Conservation (phyloP, 1,139 yeast species). For the Blastobotrys persicus region DNA sequence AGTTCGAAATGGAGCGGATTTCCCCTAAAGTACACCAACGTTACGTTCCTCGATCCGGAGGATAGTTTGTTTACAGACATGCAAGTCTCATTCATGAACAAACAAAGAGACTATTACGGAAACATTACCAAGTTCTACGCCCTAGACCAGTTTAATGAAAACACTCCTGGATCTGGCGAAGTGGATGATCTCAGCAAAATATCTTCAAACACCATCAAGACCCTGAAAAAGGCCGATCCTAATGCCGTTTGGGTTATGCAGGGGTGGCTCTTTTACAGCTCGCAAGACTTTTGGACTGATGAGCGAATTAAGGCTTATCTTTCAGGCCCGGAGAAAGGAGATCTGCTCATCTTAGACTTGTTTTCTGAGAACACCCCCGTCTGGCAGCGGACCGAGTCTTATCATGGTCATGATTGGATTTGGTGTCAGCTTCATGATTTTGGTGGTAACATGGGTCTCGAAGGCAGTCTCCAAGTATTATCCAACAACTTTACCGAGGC, state of each 20-base stretch:
- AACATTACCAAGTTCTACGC: constrained; percentile 18
- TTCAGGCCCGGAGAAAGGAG: constrained; percentile 19
- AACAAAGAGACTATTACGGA: constrained; percentile 16
- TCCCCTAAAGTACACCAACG: constrained; percentile 14
- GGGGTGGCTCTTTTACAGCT: constrained; percentile 20
- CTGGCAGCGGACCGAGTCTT: constrained; percentile 19
- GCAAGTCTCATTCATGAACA: constrained; percentile 16
- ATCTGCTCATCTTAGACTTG: constrained; percentile 18
- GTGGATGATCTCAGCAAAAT: constrained; percentile 16
- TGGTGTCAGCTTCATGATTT: constrained; percentile 23
- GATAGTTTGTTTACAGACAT: constrained; percentile 18
- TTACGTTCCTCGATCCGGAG: constrained; percentile 19
- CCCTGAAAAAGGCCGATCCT: constrained; percentile 15
- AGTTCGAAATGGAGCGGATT: constrained; percentile 18
- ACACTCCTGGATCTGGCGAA: constrained; percentile 17
- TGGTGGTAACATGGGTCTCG: constrained; percentile 22
- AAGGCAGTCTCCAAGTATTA: constrained; percentile 20
- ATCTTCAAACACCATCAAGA: constrained; percentile 16
- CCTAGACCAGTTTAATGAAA: constrained; percentile 21
- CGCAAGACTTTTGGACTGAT: constrained; percentile 17
- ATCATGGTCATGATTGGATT: constrained; percentile 22
- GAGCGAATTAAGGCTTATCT: constrained; percentile 19
- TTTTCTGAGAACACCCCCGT: constrained; percentile 20
- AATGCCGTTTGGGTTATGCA: constrained; percentile 21
- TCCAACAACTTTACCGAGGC: constrained; percentile 19